Percentiles rank a stretch among this genome's conserved stretches.
phyloP scores from a whole-genome alignment of 2,329 filamentous ascomycete genomes.

The Fusarium sp. region DNA sequence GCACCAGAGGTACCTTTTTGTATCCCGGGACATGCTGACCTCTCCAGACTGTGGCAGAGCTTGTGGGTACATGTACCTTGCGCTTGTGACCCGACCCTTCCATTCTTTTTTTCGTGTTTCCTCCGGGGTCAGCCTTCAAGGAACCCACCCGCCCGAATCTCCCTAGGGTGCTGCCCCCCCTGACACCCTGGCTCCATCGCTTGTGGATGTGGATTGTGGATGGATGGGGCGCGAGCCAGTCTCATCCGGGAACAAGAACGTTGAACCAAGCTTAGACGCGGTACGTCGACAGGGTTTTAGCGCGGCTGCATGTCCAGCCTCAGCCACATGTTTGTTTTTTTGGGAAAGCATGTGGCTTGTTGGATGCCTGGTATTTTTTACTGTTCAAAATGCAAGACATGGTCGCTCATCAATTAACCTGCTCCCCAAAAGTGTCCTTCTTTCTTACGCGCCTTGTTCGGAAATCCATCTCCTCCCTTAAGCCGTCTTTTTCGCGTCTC shows the following conservation, averaged over 20 bases:
- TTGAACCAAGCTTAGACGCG: conserved; percentile 53
- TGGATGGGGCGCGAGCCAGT: conserved; percentile 23
- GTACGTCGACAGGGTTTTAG: conserved; percentile 49
- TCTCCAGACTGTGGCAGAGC: conserved; percentile 10
- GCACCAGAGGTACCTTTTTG: conserved; percentile 31
- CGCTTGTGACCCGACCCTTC: conserved; percentile 20
- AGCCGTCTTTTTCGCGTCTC: conserved; percentile 16
- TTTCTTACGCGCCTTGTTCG: not conserved
- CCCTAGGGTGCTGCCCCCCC: not conserved
- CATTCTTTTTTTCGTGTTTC: conserved; percentile 4
- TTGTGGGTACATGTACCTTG: conserved; percentile 6
- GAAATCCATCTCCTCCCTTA: not conserved
- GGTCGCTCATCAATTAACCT: not conserved
- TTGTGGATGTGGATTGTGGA: conserved; percentile 17
- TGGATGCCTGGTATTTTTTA: not conserved
- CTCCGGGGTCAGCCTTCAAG: conserved; percentile 20
- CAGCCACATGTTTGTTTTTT: conserved; percentile 48
- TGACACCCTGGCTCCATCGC: conserved; percentile 23
- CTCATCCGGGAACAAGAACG: conserved; percentile 46
- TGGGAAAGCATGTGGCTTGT: conserved; percentile 25
- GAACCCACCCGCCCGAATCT: conserved; percentile 12
- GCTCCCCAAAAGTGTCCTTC: not conserved
- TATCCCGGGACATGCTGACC: conserved; percentile 25
- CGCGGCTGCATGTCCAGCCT: conserved; percentile 43
- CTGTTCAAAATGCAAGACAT: not conserved